These are phyloP conservation scores for Bertia moriformis DNA, from an alignment of 2,329 filamentous ascomycete species.

Conservation along the genomic window DNA sequence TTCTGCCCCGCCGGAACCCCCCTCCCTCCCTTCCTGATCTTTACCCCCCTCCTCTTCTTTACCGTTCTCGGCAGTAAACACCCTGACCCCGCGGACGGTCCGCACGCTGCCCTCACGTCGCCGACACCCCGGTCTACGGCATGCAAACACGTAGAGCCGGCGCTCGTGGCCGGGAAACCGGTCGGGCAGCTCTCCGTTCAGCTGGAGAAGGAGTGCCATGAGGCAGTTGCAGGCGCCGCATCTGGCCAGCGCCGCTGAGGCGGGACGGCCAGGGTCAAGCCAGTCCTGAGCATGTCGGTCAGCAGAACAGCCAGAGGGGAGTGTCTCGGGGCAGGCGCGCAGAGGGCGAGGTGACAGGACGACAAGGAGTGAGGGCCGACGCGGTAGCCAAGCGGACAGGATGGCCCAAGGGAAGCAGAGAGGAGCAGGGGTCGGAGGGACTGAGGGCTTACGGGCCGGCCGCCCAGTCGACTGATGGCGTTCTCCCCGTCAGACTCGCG, in stretches of 20 bases:
- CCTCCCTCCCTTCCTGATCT: slow-evolving; percentile 11
- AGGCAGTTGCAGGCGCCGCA: slow-evolving; percentile 77
- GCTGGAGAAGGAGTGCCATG: slow-evolving; percentile 74
- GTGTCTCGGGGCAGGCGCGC: neutral
- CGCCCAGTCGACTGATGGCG: slow-evolving; percentile 74
- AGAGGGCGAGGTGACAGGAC: neutral
- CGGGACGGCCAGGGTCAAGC: slow-evolving; percentile 58
- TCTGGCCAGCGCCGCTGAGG: slow-evolving; percentile 63
- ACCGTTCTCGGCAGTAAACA: slow-evolving; percentile 28
- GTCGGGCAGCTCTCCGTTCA: slow-evolving; percentile 80
- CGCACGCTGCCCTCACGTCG: slow-evolving; percentile 72
- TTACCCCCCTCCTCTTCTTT: slow-evolving; percentile 6
- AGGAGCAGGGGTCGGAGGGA: neutral
- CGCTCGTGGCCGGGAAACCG: slow-evolving; percentile 77
- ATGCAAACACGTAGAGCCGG: slow-evolving; percentile 75
- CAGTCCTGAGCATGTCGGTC: slow-evolving; percentile 48
- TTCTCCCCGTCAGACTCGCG: slow-evolving; percentile 69
- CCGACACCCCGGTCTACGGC: slow-evolving; percentile 63
- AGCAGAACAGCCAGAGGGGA: too few species aligned
- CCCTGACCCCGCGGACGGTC: slow-evolving; percentile 53
- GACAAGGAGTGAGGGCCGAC: too few species aligned
- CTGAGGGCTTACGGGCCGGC: slow-evolving; percentile 58
- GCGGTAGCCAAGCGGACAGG: too few species aligned
- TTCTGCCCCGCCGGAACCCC: too few species aligned
- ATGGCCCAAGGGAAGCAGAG: too few species aligned